phyloP scores from a whole-genome alignment of 495 filamentous ascomycete species.

The Neurospora cerealis region DNA sequence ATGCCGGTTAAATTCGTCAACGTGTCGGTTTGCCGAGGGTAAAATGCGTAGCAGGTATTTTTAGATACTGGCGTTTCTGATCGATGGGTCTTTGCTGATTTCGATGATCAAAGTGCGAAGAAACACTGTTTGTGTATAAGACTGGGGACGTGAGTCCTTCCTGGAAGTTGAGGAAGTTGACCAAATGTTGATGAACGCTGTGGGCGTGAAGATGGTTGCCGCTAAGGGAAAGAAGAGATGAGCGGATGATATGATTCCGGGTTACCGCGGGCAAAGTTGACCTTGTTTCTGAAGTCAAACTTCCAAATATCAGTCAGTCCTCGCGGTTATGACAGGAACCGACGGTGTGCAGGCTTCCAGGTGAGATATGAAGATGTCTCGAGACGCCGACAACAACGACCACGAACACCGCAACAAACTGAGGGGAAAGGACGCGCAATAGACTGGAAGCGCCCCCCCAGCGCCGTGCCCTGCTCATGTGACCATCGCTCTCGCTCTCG shows the following conservation, averaged over 20 bases:
- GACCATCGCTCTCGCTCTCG: background rate
- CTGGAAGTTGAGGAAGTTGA: background rate
- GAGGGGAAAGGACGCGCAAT: background rate
- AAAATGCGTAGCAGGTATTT: background rate
- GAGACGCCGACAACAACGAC: background rate
- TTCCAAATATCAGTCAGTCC: background rate
- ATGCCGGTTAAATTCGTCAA: background rate
- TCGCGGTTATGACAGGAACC: background rate
- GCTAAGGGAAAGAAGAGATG: background rate
- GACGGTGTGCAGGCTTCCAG: background rate
- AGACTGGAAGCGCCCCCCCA: background rate
- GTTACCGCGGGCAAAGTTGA: background rate
- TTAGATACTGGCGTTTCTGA: background rate
- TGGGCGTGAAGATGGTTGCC: background rate
- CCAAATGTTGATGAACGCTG: background rate
- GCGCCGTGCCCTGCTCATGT: background rate
- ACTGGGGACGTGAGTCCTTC: background rate
- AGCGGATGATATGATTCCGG: background rate
- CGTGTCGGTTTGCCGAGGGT: background rate
- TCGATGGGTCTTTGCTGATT: background rate
- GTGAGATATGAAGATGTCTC: background rate
- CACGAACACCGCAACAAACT: background rate
- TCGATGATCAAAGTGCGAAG: background rate
- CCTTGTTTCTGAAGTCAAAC: background rate
- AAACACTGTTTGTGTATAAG: background rate